Conservation (phyloP, 306 rosid species). For the Luffa aegyptiaca region DNA sequence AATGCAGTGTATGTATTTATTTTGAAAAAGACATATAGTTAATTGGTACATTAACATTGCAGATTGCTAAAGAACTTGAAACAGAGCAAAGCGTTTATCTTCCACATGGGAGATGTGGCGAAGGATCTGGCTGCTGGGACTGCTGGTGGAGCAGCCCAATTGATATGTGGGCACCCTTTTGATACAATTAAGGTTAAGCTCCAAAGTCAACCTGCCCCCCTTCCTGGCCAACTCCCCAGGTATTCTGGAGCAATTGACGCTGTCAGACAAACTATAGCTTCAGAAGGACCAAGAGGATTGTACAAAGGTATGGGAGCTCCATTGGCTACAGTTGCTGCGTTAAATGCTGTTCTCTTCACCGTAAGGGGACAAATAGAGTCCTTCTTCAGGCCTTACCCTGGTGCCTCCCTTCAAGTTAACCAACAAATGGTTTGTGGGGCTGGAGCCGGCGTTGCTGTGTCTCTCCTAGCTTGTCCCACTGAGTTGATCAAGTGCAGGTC, state of each 20-base stretch:
- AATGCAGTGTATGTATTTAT: neutral
- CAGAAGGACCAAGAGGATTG: conserved; percentile 84
- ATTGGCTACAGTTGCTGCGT: conserved; percentile 90
- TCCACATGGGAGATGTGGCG: conserved; percentile 85
- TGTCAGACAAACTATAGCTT: conserved; percentile 75
- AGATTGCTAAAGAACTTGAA: neutral
- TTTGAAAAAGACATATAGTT: neutral
- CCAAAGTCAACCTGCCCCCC: conserved; percentile 93
- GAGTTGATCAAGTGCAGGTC: conserved; percentile 96
- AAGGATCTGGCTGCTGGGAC: conserved; percentile 95
- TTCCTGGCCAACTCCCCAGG: conserved; percentile 62
- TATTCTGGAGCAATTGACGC: conserved; percentile 88
- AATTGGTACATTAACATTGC: neutral
- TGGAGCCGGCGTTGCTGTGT: conserved; percentile 91
- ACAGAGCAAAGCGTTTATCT: neutral
- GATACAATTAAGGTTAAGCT: conserved; percentile 98
- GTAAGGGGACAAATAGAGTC: conserved; percentile 88
- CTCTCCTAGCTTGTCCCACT: conserved; percentile 88
- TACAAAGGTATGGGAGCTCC: conserved; percentile 99
- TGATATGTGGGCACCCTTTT: conserved; percentile 84
- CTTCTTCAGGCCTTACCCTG: conserved; percentile 62
- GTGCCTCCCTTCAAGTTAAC: conserved; percentile 47
- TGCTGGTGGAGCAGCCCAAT: conserved; percentile 83
- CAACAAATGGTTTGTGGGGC: conserved; percentile 81
- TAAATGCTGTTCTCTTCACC: conserved; percentile 83